Percentiles rank a stretch among this genome's conserved stretches.
Conservation (phyloP, 2,329 filamentous ascomycete genomes). For the Claviceps sp. region DNA sequence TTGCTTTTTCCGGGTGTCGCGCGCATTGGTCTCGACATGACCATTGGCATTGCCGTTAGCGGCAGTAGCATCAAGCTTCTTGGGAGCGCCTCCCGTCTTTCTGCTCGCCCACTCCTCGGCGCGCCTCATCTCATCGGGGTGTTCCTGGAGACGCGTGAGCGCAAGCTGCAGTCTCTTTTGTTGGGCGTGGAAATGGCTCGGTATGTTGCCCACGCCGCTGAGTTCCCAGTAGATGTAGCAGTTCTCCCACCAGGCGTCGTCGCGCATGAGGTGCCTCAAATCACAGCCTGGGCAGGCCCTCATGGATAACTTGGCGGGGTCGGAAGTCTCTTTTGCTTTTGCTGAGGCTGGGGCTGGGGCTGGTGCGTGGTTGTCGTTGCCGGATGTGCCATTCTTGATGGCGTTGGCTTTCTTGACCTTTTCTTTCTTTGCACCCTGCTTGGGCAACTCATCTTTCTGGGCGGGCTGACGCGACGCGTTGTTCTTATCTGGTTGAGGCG, state of each 20-base stretch:
- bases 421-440: neutral
- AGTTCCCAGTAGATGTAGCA: conserved; percentile 7
- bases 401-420: neutral
- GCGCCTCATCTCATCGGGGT: conserved; percentile 2
- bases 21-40: neutral
- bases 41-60: neutral
- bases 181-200: neutral
- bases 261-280: conserved; percentile 3
- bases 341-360: neutral
- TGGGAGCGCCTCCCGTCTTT: neutral
- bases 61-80: neutral
- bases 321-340: neutral
- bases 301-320: neutral
- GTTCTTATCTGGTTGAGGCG: too few species aligned
- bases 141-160: neutral
- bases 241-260: conserved; percentile 9
- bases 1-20: too few species aligned
- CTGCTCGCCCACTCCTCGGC: conserved; percentile 1
- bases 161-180: neutral
- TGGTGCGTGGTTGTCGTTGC: neutral
- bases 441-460: too few species aligned
- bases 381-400: neutral
- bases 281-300: conserved; percentile 5
- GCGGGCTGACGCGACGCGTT: too few species aligned
- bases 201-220: conserved; percentile 1